phyloP scores from a whole-genome alignment of 2,329 filamentous ascomycete genomes.

The Claviceps pazoutovae region DNA sequence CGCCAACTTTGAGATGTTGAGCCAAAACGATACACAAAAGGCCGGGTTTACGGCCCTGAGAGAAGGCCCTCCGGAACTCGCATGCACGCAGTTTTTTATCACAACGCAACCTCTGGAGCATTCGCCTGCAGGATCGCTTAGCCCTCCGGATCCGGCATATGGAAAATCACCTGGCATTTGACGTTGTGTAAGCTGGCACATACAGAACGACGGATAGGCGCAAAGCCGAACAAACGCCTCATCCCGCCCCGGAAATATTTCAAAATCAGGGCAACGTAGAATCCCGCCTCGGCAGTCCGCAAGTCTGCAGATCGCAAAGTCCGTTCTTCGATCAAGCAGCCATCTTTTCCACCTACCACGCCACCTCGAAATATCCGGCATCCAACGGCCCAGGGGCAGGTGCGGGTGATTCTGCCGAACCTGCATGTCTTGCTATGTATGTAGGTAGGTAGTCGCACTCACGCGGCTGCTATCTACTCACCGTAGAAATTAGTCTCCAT shows the following conservation, averaged over 20 bases:
- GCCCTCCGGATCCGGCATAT: too few relatives aligned
- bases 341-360: not conserved
- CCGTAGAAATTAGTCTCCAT: not conserved
- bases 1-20: too few relatives aligned
- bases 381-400: not conserved
- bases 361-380: not conserved
- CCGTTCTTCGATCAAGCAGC: not conserved
- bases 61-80: too few relatives aligned
- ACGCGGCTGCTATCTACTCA: not conserved
- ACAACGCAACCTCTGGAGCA: too few relatives aligned
- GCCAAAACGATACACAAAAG: too few relatives aligned
- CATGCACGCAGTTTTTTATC: too few relatives aligned
- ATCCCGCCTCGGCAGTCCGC: not conserved
- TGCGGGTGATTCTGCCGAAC: not conserved
- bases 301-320: too few relatives aligned
- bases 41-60: too few relatives aligned
- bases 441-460: not conserved
- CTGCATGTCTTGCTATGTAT: not conserved
- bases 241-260: not conserved
- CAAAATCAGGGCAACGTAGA: too few relatives aligned
- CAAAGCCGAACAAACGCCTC: not conserved
- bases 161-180: not conserved
- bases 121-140: too few relatives aligned
- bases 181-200: not conserved
- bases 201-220: not conserved